Base-by-base conservation (phyloP, 805 yeast genomes). In the Phaffomyces thermotolerans region DNA sequence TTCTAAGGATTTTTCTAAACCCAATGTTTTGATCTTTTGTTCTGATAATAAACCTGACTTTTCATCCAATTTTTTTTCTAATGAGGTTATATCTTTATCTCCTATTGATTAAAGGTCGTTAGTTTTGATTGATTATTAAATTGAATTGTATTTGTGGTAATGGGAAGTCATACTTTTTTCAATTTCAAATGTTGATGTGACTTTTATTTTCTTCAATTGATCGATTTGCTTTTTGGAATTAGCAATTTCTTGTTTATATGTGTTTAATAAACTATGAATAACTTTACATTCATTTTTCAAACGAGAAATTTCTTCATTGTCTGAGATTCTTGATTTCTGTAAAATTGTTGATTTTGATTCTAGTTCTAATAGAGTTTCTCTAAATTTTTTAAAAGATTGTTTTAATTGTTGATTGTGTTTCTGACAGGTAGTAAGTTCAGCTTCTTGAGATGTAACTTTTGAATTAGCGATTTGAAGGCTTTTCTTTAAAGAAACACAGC, bases 21-120 rank as follows among this genome's bases (percentile, higher is more conserved):
- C 53, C 3, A 43, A 29, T 3, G 60, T 66, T 42, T 62, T 67
- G 12, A 71, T 57, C 42, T 69, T 72, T 48, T 73, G 76, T 43
- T 72, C 78, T 8, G 73, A 69, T 34, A 73, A 57, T 38, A 69
- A 62, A 1, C 76, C 75, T 9, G 75, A 64, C 22, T 67, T 59
- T 43, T 71, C 71, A 53, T 72, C 70, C 6, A 70, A 48, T 40
- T 64, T 68, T 32, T 59, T 46, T 44, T 61, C 65, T 30, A 69
- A 49, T 24, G 57, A 53, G 15, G 57, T 58, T 15, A 69, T 62
- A 18, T 68, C 71, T 43, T 60, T 64, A 24, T 48, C 47, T 48
- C 56, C 60, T 47, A 42, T 8, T 48, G 25, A 22, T 52, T 22
- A 12, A 10, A 29, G 49, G 58, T 15, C 9, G 34, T 31, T 31